These are phyloP conservation scores for Ganoderma leucocontextum DNA, from an alignment of 1,284 basidiomycete species.

Conservation along the genomic window DNA sequence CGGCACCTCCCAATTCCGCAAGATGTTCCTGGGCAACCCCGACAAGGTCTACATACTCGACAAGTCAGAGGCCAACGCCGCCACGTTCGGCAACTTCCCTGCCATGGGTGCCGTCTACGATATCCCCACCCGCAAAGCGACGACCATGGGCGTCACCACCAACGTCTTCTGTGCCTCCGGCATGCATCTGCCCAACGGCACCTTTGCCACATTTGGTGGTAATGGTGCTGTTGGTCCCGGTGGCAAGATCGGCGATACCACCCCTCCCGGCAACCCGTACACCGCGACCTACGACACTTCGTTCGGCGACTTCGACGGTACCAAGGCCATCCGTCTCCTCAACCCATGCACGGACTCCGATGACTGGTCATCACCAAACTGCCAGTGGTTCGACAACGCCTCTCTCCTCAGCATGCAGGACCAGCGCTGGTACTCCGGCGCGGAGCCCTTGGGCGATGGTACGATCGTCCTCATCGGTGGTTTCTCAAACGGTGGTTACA, in stretches of 20 bases:
- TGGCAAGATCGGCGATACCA: constrained; percentile 65
- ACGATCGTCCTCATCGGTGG: constrained; percentile 80
- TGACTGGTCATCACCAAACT: constrained; percentile 58
- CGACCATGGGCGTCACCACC: constrained; percentile 75
- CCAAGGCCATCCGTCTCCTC: constrained; percentile 75
- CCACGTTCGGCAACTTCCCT: constrained; percentile 54
- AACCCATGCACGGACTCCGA: constrained; percentile 71
- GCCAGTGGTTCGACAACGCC: constrained; percentile 84
- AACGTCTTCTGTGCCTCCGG: constrained; percentile 88
- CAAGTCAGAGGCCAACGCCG: constrained; percentile 62
- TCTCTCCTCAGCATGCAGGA: constrained; percentile 75
- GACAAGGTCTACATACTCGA: constrained; percentile 56
- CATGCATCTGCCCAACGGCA: constrained; percentile 56
- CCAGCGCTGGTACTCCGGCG: constrained; percentile 89
- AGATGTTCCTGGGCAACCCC: constrained; percentile 55
- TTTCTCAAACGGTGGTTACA: constrained; percentile 86
- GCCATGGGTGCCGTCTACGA: constrained; percentile 56
- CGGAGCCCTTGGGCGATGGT: constrained; percentile 77
- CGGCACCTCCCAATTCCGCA: neutral
- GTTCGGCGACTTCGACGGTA: constrained; percentile 74
- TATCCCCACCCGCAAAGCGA: constrained; percentile 56
- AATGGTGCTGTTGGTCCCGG: constrained; percentile 82
- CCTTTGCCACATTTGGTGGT: constrained; percentile 55
- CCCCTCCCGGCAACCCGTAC: constrained; percentile 50
- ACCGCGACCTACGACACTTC: constrained; percentile 63